These are phyloP conservation scores for Discostella pseudostelligera DNA, from an alignment of 108 stramenopile species.

Conservation along the genomic window DNA sequence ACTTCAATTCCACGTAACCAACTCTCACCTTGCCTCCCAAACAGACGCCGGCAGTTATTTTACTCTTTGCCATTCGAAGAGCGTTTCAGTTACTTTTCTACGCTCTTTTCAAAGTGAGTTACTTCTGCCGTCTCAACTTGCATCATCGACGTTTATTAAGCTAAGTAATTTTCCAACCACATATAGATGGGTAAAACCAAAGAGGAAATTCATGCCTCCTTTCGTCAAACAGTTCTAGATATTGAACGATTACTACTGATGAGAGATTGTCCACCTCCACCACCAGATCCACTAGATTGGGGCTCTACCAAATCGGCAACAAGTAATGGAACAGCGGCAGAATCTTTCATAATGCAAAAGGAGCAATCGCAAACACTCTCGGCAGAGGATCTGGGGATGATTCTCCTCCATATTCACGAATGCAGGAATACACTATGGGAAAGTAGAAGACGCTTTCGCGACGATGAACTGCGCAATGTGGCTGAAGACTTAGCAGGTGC, in stretches of 20 bases:
- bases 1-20: background rate
- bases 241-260: slow-evolving; percentile 85
- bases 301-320: slow-evolving; percentile 13
- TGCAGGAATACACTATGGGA: slow-evolving; percentile 77
- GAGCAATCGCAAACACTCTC: slow-evolving; percentile 33
- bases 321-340: background rate
- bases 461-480: slow-evolving; percentile 60
- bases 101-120: slow-evolving; percentile 46
- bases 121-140: background rate
- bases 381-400: slow-evolving; percentile 88
- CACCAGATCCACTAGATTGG: slow-evolving; percentile 35
- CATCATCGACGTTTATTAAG: background rate
- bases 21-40: background rate
- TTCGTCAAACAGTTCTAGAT: slow-evolving; percentile 73
- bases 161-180: background rate
- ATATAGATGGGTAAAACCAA: slow-evolving; percentile 67
- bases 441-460: slow-evolving; percentile 65
- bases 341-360: slow-evolving; percentile 15
- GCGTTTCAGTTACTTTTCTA: slow-evolving; percentile 65
- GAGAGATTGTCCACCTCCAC: slow-evolving; percentile 79
- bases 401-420: slow-evolving; percentile 88
- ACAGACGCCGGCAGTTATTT: slow-evolving; percentile 71
- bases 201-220: slow-evolving; percentile 73
- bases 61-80: slow-evolving; percentile 48
- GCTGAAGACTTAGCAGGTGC: slow-evolving; percentile 88